phyloP scores from a whole-genome alignment of 1,139 yeast genomes.

The Suhomyces chickasaworum region DNA sequence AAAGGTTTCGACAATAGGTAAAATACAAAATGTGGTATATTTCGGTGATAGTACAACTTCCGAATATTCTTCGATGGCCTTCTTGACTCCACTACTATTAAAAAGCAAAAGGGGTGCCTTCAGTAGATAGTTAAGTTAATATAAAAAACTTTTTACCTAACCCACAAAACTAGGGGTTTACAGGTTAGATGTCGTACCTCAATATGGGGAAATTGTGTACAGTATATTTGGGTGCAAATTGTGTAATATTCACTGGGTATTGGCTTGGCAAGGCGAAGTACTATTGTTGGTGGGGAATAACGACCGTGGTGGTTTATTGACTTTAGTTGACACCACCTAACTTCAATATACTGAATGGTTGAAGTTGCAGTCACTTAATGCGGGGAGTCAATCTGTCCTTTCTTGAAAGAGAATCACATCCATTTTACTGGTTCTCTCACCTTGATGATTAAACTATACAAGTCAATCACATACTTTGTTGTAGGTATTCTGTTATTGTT shows the following conservation, averaged over 20 bases:
- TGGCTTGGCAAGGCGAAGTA: not conserved
- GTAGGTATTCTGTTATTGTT: no score
- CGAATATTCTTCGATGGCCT: not conserved
- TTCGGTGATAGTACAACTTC: not conserved
- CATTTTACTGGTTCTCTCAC: not conserved
- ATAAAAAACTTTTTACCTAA: slow-evolving; percentile 9
- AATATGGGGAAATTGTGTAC: slow-evolving; percentile 9
- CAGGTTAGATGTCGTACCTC: slow-evolving; percentile 8
- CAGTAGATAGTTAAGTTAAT: not conserved
- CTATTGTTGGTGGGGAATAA: not conserved
- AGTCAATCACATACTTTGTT: no score
- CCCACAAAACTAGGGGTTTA: slow-evolving; percentile 6
- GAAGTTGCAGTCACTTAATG: not conserved
- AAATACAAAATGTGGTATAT: not conserved
- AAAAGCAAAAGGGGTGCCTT: slow-evolving; percentile 3
- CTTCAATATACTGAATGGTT: not conserved
- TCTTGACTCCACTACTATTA: not conserved
- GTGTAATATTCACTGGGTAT: not conserved
- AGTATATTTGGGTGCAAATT: slow-evolving; percentile 8
- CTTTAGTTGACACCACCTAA: no score
- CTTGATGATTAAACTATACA: not conserved
- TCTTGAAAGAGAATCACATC: not conserved
- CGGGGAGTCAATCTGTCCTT: not conserved
- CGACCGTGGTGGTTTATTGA: not conserved
- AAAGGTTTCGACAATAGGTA: not conserved